phyloP scores from a whole-genome alignment of 805 yeast species.

The Tetrapisispora iriomotensis region DNA sequence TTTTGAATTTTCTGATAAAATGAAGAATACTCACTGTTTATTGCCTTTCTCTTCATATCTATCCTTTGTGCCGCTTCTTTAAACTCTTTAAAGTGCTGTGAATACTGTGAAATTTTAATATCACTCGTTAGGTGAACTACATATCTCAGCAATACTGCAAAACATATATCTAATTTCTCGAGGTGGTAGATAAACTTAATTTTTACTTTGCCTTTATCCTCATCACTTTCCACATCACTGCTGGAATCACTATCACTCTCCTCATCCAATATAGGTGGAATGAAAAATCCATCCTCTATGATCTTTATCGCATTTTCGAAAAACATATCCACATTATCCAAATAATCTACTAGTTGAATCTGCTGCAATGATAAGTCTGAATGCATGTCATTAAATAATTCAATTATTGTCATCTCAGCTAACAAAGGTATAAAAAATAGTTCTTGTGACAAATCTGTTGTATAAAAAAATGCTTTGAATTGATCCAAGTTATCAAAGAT shows the following conservation, averaged over 20 bases:
- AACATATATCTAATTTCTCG: conserved; percentile 1
- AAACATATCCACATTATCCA: neutral
- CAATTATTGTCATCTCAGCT: conserved; percentile 16
- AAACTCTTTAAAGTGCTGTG: neutral
- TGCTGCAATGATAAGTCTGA: neutral
- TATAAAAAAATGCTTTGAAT: conserved; percentile 16
- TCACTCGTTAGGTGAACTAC: neutral
- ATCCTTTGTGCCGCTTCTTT: neutral
- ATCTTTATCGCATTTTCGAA: neutral
- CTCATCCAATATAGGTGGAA: neutral
- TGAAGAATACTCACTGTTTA: neutral
- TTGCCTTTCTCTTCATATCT: neutral
- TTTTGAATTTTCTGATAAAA: neutral
- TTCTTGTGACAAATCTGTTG: conserved; percentile 8
- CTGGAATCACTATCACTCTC: neutral
- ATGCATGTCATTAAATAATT: neutral
- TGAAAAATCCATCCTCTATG: conserved; percentile 1
- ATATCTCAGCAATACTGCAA: neutral
- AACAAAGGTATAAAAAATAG: conserved; percentile 16
- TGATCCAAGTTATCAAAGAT: conserved; percentile 11
- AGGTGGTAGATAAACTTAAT: neutral
- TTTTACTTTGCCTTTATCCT: neutral
- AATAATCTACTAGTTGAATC: neutral
- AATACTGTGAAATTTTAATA: neutral
- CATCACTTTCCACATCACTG: neutral